Conservation (phyloP, 768 basidiomycete species). For the Mycena alexandri region DNA sequence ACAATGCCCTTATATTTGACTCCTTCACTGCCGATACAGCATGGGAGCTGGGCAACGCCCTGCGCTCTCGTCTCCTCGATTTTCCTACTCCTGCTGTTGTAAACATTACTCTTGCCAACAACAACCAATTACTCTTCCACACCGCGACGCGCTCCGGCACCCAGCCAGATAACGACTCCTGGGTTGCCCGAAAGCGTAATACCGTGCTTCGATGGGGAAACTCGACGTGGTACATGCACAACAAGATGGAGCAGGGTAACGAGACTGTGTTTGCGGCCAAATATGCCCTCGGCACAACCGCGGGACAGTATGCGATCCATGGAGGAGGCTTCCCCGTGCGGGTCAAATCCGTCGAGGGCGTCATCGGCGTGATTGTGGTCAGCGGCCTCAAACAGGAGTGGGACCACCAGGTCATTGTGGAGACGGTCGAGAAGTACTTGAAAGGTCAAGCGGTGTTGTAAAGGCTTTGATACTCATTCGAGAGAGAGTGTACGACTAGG, state of each 20-base stretch:
- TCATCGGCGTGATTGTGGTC: conserved; percentile 54
- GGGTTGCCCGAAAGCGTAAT: conserved; percentile 50
- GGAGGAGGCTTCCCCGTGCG: conserved; percentile 51
- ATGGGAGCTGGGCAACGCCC: conserved; percentile 47
- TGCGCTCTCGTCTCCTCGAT: conserved; percentile 40
- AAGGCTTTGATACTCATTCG: neutral
- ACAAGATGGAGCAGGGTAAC: conserved; percentile 23
- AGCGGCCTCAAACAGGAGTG: conserved; percentile 47
- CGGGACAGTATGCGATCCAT: conserved; percentile 46
- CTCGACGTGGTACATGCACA: conserved; percentile 43
- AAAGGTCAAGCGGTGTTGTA: conserved; percentile 22
- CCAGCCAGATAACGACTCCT: conserved; percentile 46
- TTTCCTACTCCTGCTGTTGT: conserved; percentile 42
- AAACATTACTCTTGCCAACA: conserved; percentile 46
- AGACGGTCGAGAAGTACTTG: conserved; percentile 45
- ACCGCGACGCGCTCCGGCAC: conserved; percentile 45
- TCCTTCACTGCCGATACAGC: conserved; percentile 48
- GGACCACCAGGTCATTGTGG: conserved; percentile 48
- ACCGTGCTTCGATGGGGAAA: conserved; percentile 48
- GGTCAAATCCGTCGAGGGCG: conserved; percentile 39
- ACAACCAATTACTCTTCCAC: conserved; percentile 48
- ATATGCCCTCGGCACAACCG: conserved; percentile 43
- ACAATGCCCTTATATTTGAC: conserved; percentile 42
- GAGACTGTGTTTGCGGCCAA: conserved; percentile 31
- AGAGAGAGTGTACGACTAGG: neutral